Evolutionary conservation across 495 filamentous ascomycete species (phyloP).

Genomic region (Copromyces sp.): DNA sequence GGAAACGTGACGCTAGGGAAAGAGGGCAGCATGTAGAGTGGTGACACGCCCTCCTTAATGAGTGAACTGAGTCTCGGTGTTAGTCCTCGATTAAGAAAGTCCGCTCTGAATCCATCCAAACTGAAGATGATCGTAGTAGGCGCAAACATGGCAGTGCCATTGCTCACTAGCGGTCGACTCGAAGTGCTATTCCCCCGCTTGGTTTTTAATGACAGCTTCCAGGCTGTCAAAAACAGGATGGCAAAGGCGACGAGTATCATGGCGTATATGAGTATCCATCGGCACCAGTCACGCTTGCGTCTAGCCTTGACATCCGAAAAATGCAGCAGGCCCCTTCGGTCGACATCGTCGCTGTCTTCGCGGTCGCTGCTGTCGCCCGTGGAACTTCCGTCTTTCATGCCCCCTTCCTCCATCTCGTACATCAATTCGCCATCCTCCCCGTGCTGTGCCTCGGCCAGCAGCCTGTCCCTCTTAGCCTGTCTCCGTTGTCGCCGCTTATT

Average conservation of each 20-base stretch:
- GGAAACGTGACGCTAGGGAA: constrained; percentile 98
- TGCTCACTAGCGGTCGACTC: constrained; percentile 39
- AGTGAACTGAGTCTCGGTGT: constrained; percentile 77
- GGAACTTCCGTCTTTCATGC: constrained; percentile 52
- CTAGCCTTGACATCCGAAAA: constrained; percentile 34
- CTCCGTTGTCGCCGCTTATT: constrained; percentile 28
- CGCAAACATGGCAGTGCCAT: constrained; percentile 76
- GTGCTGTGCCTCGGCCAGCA: constrained; percentile 38
- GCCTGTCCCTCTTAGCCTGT: constrained; percentile 38
- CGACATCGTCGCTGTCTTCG: constrained; percentile 44
- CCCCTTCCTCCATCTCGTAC: constrained; percentile 82
- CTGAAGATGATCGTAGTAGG: constrained; percentile 92
- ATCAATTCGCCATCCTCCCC: constrained; percentile 67
- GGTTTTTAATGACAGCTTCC: constrained; percentile 34
- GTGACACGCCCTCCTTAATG: constrained; percentile 74
- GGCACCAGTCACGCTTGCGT: constrained; percentile 33
- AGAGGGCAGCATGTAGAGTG: constrained; percentile 80
- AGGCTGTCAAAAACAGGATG: constrained; percentile 39
- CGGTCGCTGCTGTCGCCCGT: constrained; percentile 46
- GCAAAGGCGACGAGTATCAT: constrained; percentile 41
- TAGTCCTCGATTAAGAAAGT: constrained; percentile 74
- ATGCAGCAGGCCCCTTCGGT: constrained; percentile 35
- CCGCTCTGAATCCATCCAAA: constrained; percentile 93
- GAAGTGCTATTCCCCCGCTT: background rate
- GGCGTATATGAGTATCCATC: constrained; percentile 44